A percentile compares a stretch with the other conserved stretches of the same genome.
phyloP scores from a whole-genome alignment of 305 asterid species.

The Ilex paraguariensis region DNA sequence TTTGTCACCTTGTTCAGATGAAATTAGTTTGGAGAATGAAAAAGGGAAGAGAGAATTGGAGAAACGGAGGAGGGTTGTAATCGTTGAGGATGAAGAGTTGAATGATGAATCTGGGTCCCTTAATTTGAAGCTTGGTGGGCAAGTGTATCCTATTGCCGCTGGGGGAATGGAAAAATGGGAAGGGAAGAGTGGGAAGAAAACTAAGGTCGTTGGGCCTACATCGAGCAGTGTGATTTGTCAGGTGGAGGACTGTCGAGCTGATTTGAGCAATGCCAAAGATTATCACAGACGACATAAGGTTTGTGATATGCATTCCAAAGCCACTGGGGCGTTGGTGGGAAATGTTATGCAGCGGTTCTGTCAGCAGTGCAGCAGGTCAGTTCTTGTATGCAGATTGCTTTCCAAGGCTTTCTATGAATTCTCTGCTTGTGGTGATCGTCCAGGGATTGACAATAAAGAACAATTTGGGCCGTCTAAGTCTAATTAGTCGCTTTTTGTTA shows the following conservation, averaged over 20 bases:
- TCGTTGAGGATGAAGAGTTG: slow-evolving; percentile 33
- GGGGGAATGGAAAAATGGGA: slow-evolving; percentile 42
- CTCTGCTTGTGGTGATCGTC: too few relatives aligned
- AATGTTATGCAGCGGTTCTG: slow-evolving; percentile 83
- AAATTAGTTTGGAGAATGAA: slow-evolving; percentile 28
- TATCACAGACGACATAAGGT: slow-evolving; percentile 93
- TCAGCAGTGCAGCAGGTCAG: slow-evolving; percentile 98
- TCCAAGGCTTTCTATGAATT: too few relatives aligned
- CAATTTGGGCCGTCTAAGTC: neutral
- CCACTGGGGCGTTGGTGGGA: slow-evolving; percentile 69
- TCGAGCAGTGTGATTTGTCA: slow-evolving; percentile 66
- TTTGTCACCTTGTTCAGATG: slow-evolving; percentile 37
- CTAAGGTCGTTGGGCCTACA: slow-evolving; percentile 39
- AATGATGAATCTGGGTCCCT: slow-evolving; percentile 49
- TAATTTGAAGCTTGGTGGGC: slow-evolving; percentile 62
- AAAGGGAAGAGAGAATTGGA: slow-evolving; percentile 65
- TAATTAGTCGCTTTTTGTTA: neutral
- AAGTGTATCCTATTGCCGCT: slow-evolving; percentile 42
- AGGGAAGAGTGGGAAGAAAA: slow-evolving; percentile 62
- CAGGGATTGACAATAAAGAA: neutral
- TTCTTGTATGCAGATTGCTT: neutral
- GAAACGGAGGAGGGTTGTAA: slow-evolving; percentile 58
- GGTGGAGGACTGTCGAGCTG: slow-evolving; percentile 83
- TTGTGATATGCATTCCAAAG: slow-evolving; percentile 84
- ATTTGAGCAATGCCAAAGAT: slow-evolving; percentile 71